Evolutionary conservation across 2,329 filamentous ascomycete species (phyloP).

Genomic region (Alternaria panax): DNA sequence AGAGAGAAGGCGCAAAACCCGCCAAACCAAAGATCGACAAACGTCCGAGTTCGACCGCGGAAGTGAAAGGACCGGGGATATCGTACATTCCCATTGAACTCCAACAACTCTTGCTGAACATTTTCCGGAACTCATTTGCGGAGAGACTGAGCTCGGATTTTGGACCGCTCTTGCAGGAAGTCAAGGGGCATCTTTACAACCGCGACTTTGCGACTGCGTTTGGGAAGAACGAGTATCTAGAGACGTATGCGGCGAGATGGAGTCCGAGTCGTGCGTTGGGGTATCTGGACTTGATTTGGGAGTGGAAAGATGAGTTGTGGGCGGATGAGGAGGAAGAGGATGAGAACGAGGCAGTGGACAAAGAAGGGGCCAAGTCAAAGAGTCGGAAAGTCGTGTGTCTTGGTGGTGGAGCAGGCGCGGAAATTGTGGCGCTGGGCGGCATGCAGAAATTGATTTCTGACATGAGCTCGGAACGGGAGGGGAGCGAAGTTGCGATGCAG

Average conservation of each 20-base stretch:
- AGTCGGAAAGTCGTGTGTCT: conserved; percentile 61
- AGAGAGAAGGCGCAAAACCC: conserved; percentile 19
- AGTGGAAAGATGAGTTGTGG: conserved; percentile 39
- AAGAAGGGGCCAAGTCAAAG: not conserved
- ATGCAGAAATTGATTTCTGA: conserved; percentile 53
- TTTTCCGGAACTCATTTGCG: conserved; percentile 73
- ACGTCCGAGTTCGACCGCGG: not conserved
- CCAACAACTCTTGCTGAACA: conserved; percentile 75
- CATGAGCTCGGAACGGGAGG: conserved; percentile 2
- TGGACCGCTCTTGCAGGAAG: conserved; percentile 71
- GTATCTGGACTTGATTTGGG: conserved; percentile 70
- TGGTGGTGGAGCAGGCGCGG: conserved; percentile 71
- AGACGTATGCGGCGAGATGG: conserved; percentile 89
- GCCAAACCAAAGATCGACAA: conserved; percentile 6
- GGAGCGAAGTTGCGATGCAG: not conserved
- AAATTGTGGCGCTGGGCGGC: conserved; percentile 69
- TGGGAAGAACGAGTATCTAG: conserved; percentile 71
- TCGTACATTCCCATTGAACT: conserved; percentile 57
- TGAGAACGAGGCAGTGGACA: not conserved
- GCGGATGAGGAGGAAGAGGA: not conserved
- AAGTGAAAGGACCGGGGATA: conserved; percentile 11
- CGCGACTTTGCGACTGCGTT: conserved; percentile 87
- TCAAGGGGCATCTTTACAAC: conserved; percentile 86
- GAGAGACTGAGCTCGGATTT: conserved; percentile 55
- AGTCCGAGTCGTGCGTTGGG: conserved; percentile 85